Base-by-base conservation (phyloP, 2,329 filamentous ascomycete species). In the Xylaria sp. region DNA sequence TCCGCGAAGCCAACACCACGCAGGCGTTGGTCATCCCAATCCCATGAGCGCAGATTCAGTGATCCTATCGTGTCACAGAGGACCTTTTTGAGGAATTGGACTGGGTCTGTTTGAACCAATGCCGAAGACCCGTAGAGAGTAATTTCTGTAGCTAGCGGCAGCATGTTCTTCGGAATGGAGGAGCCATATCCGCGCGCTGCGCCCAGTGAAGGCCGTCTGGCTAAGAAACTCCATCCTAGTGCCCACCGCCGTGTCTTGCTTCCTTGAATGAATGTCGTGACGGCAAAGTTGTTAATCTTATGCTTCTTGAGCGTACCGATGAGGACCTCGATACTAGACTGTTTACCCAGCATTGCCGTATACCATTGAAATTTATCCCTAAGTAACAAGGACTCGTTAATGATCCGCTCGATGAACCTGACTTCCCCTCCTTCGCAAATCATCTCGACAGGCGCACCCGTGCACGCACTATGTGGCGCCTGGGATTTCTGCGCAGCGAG, bases 311-410 rank as follows among this genome's bases (percentile, higher is more conserved):
- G 83, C 60, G 85, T 84, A 5, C 90, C 84, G 0, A 97, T 81
- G 0, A 91, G 79, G 0, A 84, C 82, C 0, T 91, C 84, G 2
- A 93, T 83, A 72, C 91, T 94, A 0, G 86, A 85, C 35, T 93
- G 83, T 75, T 97, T 97, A 0, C 95, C 94, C 0, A 98, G 84
- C 93, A 98, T 97, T 63, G 90, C 90, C 0, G 92, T 96, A 79
- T 96, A 98, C 96, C 96, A 99, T 69, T 88, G 87, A 0, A 97
- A 89, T 10, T 85, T 84, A 0, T 86, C 83, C 21, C 83, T 82
- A 1, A 93, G 81, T 0, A 78, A 68, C 0, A 92, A 78, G 40
- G 91, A 93, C 78, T 97, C 92, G 0, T 86, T 81, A 4, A 97
- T 83, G 71, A 97, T 91, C 5, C 88, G 86, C 0, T 83, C 81